phyloP scores from a whole-genome alignment of 2,329 filamentous ascomycete genomes.

The Botrytis sinoallii region DNA sequence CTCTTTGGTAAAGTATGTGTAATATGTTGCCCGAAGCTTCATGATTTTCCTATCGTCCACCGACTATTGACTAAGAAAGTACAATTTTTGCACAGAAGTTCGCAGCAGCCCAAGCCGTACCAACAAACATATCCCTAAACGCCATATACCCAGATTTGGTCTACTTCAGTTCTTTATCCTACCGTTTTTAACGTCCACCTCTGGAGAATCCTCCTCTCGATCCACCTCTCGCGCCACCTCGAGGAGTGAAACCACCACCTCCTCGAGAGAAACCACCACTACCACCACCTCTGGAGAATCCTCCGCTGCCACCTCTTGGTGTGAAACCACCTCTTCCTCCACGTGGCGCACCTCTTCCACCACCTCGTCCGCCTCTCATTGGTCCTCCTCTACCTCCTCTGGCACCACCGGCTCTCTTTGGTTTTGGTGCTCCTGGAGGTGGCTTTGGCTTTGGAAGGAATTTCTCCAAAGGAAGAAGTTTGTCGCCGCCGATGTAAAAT shows the following conservation, averaged over 20 bases:
- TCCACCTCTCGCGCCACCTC: constrained; percentile 34
- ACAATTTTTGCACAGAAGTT: constrained; percentile 21
- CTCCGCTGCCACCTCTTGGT: constrained; percentile 43
- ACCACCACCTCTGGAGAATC: constrained; percentile 38
- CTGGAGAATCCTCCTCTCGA: constrained; percentile 36
- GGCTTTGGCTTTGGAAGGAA: constrained; percentile 94
- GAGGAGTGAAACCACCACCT: constrained; percentile 35
- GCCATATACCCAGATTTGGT: constrained; percentile 20
- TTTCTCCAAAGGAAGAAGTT: constrained; percentile 89
- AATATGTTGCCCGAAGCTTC: constrained; percentile 13
- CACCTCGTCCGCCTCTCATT: constrained; percentile 43
- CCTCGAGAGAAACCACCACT: constrained; percentile 38
- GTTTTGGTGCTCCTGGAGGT: constrained; percentile 62
- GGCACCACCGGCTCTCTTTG: constrained; percentile 66
- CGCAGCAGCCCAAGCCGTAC: constrained; percentile 17
- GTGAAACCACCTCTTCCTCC: constrained; percentile 46
- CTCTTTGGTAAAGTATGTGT: neutral
- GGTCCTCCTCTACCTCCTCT: constrained; percentile 47
- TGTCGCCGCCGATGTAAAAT: constrained; percentile 93
- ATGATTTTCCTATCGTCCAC: constrained; percentile 6
- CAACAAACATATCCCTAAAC: constrained; percentile 19
- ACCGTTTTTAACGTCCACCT: constrained; percentile 25
- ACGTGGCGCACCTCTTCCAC: constrained; percentile 50
- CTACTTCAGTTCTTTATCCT: constrained; percentile 1
- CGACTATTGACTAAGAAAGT: constrained; percentile 14